phyloP scores from a whole-genome alignment of 371 early-diverging fungal species.

The Nosema muscidifuracis region DNA sequence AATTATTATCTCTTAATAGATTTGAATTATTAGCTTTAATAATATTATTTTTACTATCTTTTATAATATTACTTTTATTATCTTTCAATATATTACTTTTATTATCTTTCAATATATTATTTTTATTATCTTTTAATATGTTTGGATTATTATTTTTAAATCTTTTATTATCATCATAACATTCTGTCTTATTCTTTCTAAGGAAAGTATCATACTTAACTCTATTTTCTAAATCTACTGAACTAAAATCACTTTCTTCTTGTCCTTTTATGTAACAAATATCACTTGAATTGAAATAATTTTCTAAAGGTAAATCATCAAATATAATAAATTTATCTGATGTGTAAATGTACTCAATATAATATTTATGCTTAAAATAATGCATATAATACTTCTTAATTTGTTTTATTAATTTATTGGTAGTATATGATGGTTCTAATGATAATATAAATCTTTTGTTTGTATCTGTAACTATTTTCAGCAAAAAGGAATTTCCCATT shows the following conservation, averaged over 20 bases:
- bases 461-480: neutral
- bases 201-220: too few species aligned
- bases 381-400: neutral
- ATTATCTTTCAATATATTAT: too few species aligned
- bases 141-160: too few species aligned
- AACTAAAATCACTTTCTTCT: neutral
- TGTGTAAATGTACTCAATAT: neutral
- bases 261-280: neutral
- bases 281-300: neutral
- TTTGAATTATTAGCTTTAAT: too few species aligned
- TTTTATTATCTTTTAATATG: too few species aligned
- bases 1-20: too few species aligned
- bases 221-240: too few species aligned
- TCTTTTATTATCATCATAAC: too few species aligned
- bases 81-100: too few species aligned
- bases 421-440: neutral
- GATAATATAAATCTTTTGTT: constrained; percentile 1
- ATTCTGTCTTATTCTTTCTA: too few species aligned
- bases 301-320: neutral
- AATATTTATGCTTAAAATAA: neutral
- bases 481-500: neutral
- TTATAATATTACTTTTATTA: too few species aligned
- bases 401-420: neutral
- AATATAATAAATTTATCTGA: neutral
- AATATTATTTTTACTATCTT: too few species aligned